A percentile compares a stretch with the other conserved stretches of the same genome.
Evolutionary conservation across 2,329 filamentous ascomycete species (phyloP).

Genomic region (Xylariaceae sp.): DNA sequence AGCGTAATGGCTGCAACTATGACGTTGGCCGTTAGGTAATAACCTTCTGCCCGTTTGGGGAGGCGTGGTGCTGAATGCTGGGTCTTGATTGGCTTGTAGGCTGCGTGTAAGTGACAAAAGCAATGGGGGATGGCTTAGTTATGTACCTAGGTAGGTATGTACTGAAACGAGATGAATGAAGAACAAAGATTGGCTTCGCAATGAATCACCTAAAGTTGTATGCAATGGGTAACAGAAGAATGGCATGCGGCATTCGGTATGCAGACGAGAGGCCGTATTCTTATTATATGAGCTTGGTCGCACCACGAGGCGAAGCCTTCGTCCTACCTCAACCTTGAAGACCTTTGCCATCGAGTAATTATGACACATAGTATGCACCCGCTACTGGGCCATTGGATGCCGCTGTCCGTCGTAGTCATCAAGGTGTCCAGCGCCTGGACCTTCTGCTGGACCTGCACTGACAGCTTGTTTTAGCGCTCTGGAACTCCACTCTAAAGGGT

Average conservation of each 20-base stretch:
- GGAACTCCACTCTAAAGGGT: too few species aligned
- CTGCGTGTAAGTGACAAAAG: background rate
- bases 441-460: background rate
- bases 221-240: too few species aligned
- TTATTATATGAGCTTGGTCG: conserved; percentile 6
- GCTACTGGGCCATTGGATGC: conserved; percentile 14
- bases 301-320: conserved; percentile 1
- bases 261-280: too few species aligned
- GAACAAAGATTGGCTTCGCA: too few species aligned
- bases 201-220: too few species aligned
- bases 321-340: too few species aligned
- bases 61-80: conserved; percentile 2
- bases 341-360: conserved; percentile 35
- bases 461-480: background rate
- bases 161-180: too few species aligned
- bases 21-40: too few species aligned
- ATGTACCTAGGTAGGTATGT: too few species aligned
- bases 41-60: conserved; percentile 6
- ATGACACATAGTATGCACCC: conserved; percentile 31
- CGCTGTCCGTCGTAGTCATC: conserved; percentile 4
- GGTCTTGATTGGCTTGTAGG: conserved; percentile 8
- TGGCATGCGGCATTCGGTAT: too few species aligned
- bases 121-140: too few species aligned
- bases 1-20: too few species aligned
- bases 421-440: background rate